Conservation (phyloP, 495 filamentous ascomycete genomes). For the Neurospora terricola region DNA sequence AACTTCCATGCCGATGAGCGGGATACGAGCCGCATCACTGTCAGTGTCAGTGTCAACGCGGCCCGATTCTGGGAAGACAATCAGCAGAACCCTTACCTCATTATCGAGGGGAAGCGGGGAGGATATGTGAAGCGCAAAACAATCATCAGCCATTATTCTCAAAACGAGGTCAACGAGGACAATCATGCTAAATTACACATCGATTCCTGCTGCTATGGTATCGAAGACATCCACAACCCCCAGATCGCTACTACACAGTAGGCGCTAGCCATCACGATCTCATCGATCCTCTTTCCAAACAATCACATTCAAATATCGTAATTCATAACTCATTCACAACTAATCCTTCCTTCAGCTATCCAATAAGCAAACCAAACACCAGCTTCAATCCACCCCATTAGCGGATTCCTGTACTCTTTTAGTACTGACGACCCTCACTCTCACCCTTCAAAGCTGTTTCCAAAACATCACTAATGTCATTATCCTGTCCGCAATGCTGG, state of each 20-base stretch:
- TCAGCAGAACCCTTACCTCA: too few species aligned
- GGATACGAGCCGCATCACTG: background rate
- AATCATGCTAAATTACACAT: background rate
- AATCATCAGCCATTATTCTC: background rate
- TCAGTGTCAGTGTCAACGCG: background rate
- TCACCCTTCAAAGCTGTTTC: background rate
- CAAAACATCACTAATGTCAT: conserved; percentile 19
- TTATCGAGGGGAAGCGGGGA: too few species aligned
- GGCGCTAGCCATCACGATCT: background rate
- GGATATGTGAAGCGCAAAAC: background rate
- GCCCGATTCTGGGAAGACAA: too few species aligned
- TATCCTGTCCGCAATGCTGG: conserved; percentile 24
- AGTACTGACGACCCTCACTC: background rate
- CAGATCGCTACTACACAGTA: background rate
- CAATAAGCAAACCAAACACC: too few species aligned
- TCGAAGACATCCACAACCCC: background rate
- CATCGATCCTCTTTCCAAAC: background rate
- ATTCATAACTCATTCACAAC: background rate
- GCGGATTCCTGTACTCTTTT: background rate
- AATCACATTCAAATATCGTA: background rate
- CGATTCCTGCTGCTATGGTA: background rate
- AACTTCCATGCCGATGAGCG: background rate
- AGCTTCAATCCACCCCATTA: too few species aligned
- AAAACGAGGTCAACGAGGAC: too few species aligned
- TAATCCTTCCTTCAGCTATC: background rate